These are phyloP conservation scores for Auricularia sp. DNA, from an alignment of 768 basidiomycete genomes.

Conservation along the genomic window DNA sequence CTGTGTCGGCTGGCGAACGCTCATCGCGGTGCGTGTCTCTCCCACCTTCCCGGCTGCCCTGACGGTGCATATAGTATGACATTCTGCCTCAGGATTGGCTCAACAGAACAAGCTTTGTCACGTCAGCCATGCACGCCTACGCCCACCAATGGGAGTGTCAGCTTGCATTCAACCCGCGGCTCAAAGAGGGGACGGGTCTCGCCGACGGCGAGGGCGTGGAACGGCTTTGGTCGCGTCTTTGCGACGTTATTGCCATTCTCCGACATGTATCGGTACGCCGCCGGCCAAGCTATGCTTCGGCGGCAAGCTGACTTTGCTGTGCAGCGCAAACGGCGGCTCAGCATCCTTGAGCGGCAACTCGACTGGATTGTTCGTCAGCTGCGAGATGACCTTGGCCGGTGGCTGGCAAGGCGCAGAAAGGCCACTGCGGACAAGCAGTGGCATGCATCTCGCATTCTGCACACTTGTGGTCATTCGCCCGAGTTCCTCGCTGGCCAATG, in stretches of 20 bases:
- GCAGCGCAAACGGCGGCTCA: not conserved
- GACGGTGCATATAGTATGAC: not conserved
- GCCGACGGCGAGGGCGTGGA: not conserved
- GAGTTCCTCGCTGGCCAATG: not conserved
- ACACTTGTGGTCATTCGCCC: not conserved
- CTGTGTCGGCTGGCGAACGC: not conserved
- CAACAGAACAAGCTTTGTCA: not conserved
- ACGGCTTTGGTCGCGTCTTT: not conserved
- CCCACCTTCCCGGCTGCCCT: not conserved
- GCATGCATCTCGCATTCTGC: not conserved
- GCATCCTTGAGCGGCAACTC: not conserved
- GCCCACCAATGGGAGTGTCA: conserved; percentile 3
- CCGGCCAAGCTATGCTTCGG: too few species aligned
- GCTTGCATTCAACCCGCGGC: conserved; percentile 1
- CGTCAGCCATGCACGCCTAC: conserved; percentile 4
- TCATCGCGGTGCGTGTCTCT: too few species aligned
- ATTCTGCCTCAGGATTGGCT: not conserved
- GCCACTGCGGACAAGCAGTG: not conserved
- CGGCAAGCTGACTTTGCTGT: too few species aligned
- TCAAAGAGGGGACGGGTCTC: not conserved
- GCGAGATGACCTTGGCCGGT: not conserved
- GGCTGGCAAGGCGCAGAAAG: not conserved
- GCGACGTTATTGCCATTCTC: not conserved
- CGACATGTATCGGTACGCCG: not conserved
- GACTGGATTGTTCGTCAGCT: not conserved